Evolutionary conservation across 176 grass and related monocot species (phyloP).

Genomic region (Ensete glaucum): DNA sequence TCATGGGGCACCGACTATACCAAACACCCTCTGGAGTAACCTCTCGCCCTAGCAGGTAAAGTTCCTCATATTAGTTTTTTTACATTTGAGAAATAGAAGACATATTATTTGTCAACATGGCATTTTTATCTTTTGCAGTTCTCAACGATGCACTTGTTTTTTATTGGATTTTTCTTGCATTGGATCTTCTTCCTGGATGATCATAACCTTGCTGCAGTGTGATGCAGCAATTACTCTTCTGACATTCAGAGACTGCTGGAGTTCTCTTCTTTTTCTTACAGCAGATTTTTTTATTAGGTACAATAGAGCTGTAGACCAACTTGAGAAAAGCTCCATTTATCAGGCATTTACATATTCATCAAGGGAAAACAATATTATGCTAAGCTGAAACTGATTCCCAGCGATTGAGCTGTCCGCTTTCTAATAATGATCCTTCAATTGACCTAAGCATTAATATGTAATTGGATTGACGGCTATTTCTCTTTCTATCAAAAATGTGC

Average conservation of each 20-base stretch:
- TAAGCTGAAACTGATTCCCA: neutral
- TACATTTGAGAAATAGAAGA: constrained; percentile 2
- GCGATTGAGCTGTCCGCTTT: neutral
- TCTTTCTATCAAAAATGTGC: neutral
- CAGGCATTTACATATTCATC: neutral
- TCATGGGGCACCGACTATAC: constrained; percentile 92
- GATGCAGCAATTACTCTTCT: neutral
- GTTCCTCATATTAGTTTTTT: neutral
- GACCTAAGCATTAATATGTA: neutral
- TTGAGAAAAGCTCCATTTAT: neutral
- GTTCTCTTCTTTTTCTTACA: neutral
- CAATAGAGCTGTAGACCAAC: neutral
- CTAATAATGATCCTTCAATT: neutral
- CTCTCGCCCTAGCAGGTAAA: constrained; percentile 91
- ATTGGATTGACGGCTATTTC: neutral
- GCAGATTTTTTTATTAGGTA: neutral
- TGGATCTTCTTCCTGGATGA: neutral
- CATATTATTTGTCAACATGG: neutral
- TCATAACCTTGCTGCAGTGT: neutral
- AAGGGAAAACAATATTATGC: neutral
- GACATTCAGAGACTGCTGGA: neutral
- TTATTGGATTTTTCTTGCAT: neutral
- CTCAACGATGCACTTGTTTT: constrained; percentile 2
- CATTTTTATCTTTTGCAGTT: neutral
- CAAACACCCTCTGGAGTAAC: constrained; percentile 59